A percentile compares a stretch with the other conserved stretches of the same genome.
Conservation (phyloP, 768 basidiomycete genomes). For the Sporobolomyces pararoseus region DNA sequence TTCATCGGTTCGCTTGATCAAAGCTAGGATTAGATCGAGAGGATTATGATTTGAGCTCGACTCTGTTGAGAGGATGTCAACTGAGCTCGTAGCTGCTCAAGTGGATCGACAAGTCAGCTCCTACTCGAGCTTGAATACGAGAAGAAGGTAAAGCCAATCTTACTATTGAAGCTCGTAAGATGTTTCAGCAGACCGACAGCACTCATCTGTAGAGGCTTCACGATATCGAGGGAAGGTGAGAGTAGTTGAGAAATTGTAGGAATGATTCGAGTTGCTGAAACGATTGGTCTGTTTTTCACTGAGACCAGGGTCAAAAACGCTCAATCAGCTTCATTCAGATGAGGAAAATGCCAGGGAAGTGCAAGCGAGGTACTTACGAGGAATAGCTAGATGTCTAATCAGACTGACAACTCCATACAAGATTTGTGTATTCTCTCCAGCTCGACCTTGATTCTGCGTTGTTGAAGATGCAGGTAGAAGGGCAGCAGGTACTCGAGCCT, state of each 20-base stretch:
- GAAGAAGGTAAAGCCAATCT: conserved; percentile 50
- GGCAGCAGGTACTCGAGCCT: not conserved
- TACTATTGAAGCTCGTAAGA: conserved; percentile 65
- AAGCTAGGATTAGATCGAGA: conserved; percentile 65
- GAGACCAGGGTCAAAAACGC: conserved; percentile 39
- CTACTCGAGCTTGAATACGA: too few species aligned
- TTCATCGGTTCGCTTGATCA: conserved; percentile 74
- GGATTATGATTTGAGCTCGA: conserved; percentile 47
- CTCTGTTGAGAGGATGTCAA: conserved; percentile 54
- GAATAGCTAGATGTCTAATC: conserved; percentile 71
- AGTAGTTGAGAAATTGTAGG: conserved; percentile 63
- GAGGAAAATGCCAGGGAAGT: not conserved
- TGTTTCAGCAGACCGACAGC: conserved; percentile 87
- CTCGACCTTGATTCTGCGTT: not conserved
- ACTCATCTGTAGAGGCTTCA: conserved; percentile 77
- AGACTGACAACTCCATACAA: conserved; percentile 85
- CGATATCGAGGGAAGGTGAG: conserved; percentile 72
- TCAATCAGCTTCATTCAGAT: not conserved
- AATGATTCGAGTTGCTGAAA: conserved; percentile 65
- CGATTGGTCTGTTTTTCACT: conserved; percentile 57
- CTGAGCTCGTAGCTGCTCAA: conserved; percentile 50
- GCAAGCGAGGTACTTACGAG: conserved; percentile 30
- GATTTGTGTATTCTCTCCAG: conserved; percentile 54
- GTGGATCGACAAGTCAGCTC: not conserved
- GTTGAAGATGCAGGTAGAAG: conserved; percentile 49